phyloP scores from a whole-genome alignment of 345 rosid genomes.

The Murraya paniculata region DNA sequence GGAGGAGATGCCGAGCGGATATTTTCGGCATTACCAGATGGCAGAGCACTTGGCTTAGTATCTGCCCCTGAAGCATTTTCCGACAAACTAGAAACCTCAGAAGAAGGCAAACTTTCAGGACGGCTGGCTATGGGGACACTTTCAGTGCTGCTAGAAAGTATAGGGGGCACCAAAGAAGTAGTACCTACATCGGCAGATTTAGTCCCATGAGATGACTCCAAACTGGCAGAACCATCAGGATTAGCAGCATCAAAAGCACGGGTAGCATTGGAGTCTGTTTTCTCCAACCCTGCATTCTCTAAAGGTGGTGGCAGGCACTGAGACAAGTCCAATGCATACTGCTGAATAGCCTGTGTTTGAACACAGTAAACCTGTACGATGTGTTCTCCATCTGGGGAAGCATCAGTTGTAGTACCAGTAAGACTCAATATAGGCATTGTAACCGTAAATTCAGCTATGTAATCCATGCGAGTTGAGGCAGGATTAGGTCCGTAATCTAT shows the following conservation, averaged over 20 bases:
- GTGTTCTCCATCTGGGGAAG: conserved; percentile 51
- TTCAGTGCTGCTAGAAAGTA: conserved; percentile 28
- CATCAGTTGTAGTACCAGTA: conserved; percentile 74
- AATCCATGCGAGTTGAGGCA: conserved; percentile 60
- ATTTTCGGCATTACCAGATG: conserved; percentile 37
- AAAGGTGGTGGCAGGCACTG: conserved; percentile 65
- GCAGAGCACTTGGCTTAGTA: conserved; percentile 28
- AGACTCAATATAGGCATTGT: conserved; percentile 79
- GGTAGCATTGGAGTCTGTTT: conserved; percentile 40
- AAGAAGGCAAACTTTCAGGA: conserved; percentile 37
- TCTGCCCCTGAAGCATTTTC: conserved; percentile 33
- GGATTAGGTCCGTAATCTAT: conserved; percentile 67
- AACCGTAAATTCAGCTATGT: conserved; percentile 71
- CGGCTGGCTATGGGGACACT: conserved; percentile 20
- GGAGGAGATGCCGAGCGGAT: conserved; percentile 34
- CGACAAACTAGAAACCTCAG: conserved; percentile 32
- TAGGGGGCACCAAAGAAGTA: conserved; percentile 14
- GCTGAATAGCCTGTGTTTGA: conserved; percentile 78
- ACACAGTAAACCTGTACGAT: conserved; percentile 69
- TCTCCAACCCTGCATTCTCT: conserved; percentile 49
- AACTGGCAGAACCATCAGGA: conserved; percentile 22
- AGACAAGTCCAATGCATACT: conserved; percentile 64
- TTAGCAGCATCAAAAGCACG: conserved; percentile 29
- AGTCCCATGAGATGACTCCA: conserved; percentile 35
- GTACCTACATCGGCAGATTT: conserved; percentile 30